phyloP scores from a whole-genome alignment of 345 rosid species.

The Aegle marmelos region DNA sequence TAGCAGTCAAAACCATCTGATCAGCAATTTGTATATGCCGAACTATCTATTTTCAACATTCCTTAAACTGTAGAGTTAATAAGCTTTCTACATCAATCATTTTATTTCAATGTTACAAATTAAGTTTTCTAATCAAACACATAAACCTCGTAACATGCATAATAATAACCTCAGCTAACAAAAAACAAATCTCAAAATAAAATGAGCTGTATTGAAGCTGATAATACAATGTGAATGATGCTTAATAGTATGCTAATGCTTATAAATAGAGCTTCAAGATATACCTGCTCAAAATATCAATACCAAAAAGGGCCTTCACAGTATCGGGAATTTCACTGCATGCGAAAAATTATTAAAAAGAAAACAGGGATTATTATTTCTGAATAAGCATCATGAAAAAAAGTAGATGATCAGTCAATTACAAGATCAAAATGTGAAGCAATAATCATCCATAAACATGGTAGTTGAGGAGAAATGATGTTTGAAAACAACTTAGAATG shows the following conservation, averaged over 20 bases:
- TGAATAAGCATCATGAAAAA: neutral
- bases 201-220: neutral
- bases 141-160: neutral
- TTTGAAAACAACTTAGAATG: neutral
- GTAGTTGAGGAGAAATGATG: neutral
- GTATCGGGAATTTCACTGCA: conserved; percentile 69
- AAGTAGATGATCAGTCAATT: neutral
- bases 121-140: neutral
- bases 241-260: neutral
- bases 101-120: neutral
- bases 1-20: conserved; percentile 22
- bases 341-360: neutral
- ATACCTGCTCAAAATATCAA: conserved; percentile 88
- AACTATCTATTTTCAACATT: neutral
- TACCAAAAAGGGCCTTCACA: conserved; percentile 76
- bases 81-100: neutral
- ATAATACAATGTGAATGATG: neutral
- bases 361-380: neutral
- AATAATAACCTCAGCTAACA: neutral
- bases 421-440: neutral
- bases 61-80: neutral
- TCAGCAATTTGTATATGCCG: neutral
- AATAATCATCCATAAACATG: neutral
- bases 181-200: neutral
- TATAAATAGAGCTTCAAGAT: neutral